Evolutionary conservation across 1,284 basidiomycete species (phyloP), one percentile per base, ranked within the genome.

Genomic region (Ceratobasidium theobromae): DNA sequence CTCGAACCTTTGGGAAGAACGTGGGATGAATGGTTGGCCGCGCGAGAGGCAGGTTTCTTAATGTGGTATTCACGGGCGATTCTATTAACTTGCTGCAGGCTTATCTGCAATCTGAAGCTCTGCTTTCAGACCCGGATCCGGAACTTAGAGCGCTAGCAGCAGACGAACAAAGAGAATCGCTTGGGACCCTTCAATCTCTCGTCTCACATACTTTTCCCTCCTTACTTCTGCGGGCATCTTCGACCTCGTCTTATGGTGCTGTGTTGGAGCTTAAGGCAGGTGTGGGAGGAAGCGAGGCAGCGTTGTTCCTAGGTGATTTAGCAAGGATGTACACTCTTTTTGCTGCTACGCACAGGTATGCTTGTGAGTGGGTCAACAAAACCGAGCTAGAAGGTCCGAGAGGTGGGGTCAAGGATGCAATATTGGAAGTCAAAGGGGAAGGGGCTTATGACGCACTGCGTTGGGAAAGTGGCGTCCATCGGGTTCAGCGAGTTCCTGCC

Each of bases 401-500:
- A 80, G 87, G 86, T 6, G 93, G 93, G 0, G 77, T 89, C 43
- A 89, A 88, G 72, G 94, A 98, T 71, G 91, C 89, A 4, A 87
- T 93, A 25, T 75, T 99, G 28, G 91, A 94, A 72, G 79, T 95
- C 11, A 87, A 87, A 70, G 93, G 91, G 0, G 77, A 82, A 0
- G 86, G 88, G 0, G 88, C 87, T 2, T 99, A 91, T 73, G 92
- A 94, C 65, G 77, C 80, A 0, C 75, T 99, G 67, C 80, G 87
- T 46, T 95, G 88, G 86, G 96, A 99, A 76, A 94, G 90, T 65
- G 97, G 96, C 3, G 94, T 99, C 0, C 96, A 99, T 78, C 83
- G 96, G 4, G 94, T 99, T 0, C 96, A 99, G 78, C 79, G 97
- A 27, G 90, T 99, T 0, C 97, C 96, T 0, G 85, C 86, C 0